Base-by-base conservation (phyloP, 1,284 basidiomycete genomes). In the Taiwanofungus camphoratus region DNA sequence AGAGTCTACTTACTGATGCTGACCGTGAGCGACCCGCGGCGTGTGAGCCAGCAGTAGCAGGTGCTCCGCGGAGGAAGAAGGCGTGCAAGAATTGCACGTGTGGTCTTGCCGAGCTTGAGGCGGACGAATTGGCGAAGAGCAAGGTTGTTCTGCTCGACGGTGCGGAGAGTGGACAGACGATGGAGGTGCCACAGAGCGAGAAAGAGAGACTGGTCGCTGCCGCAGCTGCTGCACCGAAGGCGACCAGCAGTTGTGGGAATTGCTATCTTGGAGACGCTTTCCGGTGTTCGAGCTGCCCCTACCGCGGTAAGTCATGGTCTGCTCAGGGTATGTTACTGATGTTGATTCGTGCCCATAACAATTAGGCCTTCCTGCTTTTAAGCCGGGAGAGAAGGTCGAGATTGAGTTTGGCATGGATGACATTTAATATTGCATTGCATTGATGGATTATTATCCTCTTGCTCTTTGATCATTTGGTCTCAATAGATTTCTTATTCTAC, bases 261-360 rank as follows among this genome's bases (percentile, higher is more conserved):
- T 99, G 95, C 71, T 98, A 92, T 73, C 71, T 99, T 39, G 96
- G 95, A 8, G 95, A 99, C 66, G 96, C 95, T 1, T 99, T 99
- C 71, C 73, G 95, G 54, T 99, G 95, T 66, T 87, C 83, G 15
- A 82, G 89, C 46, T 99, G 95, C 64, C 96, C 95, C 21, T 99
- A 97, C 66, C 74, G 93, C 37, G 95, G 93, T 95, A 53, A 54
- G 85, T 76, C 22, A 36, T 41, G 16, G 42, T 29, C 38, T 47
- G 38, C 24, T 29, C 32, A 35, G 36, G 21, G 27, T 33, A 22
- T 31, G 27, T 30, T 35, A 36, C 11, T 53, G 26, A 41, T 27
- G 20, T 20, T 20, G 37, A n/a, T 34, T 42, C 15, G 6, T 26
- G 27, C 45, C n/a, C n/a, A n/a, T n/a, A n/a, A n/a, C n/a, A n/a